Evolutionary conservation across 31 red algal genomes (phyloP).

Genomic region (Bonnemaisonia californica): DNA sequence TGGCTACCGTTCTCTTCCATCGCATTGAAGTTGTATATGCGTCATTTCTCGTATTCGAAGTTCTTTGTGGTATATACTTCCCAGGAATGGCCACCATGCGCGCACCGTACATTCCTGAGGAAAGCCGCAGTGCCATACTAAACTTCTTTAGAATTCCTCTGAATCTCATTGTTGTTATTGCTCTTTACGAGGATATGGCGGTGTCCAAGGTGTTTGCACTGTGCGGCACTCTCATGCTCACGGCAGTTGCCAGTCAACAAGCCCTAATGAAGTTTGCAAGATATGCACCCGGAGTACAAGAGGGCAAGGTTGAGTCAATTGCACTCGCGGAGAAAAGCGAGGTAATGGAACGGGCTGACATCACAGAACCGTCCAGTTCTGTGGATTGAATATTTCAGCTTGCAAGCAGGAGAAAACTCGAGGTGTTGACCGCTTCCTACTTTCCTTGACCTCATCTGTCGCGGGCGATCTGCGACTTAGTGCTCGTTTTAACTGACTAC

Average conservation of each 20-base stretch:
- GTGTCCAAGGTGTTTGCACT: conserved; percentile 56
- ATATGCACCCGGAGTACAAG: conserved; percentile 35
- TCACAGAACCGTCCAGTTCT: too few relatives aligned
- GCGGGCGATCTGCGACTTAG: too few relatives aligned
- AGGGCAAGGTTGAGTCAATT: conserved; percentile 11
- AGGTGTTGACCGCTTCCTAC: too few relatives aligned
- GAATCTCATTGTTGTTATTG: conserved; percentile 84
- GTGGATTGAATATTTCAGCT: too few relatives aligned
- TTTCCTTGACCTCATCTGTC: too few relatives aligned
- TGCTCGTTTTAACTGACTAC: too few relatives aligned
- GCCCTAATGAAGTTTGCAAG: conserved; percentile 39
- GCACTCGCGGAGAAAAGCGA: not conserved
- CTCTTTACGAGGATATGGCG: conserved; percentile 65
- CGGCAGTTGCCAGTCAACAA: conserved; percentile 49
- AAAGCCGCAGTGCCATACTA: conserved; percentile 78
- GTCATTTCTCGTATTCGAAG: conserved; percentile 87
- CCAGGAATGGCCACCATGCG: conserved; percentile 88
- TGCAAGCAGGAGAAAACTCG: too few relatives aligned
- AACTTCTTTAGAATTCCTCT: conserved; percentile 89
- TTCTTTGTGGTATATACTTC: conserved; percentile 89
- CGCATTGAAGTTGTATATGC: conserved; percentile 48
- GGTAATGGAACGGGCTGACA: too few relatives aligned
- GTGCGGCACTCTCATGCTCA: conserved; percentile 49
- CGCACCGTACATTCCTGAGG: conserved; percentile 82
- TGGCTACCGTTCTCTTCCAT: conserved; percentile 17